These are phyloP conservation scores for Colletotrichum destructivum DNA, from an alignment of 2,329 filamentous ascomycete species.

Conservation along the genomic window DNA sequence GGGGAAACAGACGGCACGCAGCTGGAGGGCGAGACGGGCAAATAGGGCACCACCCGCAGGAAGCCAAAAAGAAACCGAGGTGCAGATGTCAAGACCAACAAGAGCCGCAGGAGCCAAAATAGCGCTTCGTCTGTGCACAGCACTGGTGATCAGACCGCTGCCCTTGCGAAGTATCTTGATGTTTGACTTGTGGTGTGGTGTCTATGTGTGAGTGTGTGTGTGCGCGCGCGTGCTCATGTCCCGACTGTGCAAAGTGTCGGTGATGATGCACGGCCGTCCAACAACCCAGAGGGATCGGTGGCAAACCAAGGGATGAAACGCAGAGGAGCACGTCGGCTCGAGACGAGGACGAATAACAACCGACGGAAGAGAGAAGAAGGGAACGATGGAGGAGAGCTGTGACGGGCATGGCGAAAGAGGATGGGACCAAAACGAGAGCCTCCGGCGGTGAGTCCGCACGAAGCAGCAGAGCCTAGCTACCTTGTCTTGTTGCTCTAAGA, in stretches of 20 bases:
- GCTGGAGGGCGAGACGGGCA: neutral
- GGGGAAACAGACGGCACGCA: neutral
- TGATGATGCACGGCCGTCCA: constrained; percentile 25
- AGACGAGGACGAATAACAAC: constrained; percentile 15
- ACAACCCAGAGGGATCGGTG: constrained; percentile 20
- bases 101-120: neutral
- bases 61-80: constrained; percentile 14
- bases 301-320: constrained; percentile 35
- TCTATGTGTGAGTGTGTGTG: neutral
- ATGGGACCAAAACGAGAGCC: neutral
- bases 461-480: too few relatives aligned
- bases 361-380: neutral
- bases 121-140: constrained; percentile 11
- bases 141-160: neutral
- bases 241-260: constrained; percentile 2
- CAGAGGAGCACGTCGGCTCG: constrained; percentile 23
- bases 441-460: neutral
- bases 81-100: constrained; percentile 25
- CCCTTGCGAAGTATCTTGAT: neutral
- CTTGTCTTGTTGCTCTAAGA: neutral
- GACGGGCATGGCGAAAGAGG: neutral
- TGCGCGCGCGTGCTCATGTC: constrained; percentile 6
- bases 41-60: neutral
- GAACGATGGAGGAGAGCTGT: constrained; percentile 5
- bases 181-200: neutral